Evolutionary conservation across 148 eudicot genomes (phyloP).

Genomic region (Vaccinium macrocarpon): DNA sequence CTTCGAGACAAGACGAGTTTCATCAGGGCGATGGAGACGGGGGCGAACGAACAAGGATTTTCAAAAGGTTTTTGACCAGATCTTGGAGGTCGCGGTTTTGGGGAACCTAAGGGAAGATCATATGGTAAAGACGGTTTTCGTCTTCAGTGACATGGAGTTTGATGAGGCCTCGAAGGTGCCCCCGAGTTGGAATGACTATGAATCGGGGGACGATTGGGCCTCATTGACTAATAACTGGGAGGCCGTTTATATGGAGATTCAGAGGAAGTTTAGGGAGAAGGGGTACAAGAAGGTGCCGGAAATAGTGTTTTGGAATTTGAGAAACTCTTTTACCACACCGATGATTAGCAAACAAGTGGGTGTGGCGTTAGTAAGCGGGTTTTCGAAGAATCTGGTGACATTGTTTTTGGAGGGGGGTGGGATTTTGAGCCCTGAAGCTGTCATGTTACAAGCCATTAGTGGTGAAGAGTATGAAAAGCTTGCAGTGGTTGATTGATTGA

Average conservation of each 20-base stretch:
- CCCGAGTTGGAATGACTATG: no score
- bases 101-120: slow-evolving; percentile 29
- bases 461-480: slow-evolving; percentile 31
- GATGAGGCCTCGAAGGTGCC: slow-evolving; percentile 24
- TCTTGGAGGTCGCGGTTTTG: slow-evolving; percentile 31
- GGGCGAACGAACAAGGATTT: slow-evolving; percentile 27
- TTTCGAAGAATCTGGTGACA: slow-evolving; percentile 32
- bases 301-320: slow-evolving; percentile 37
- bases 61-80: slow-evolving; percentile 41
- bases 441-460: slow-evolving; percentile 22
- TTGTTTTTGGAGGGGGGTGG: slow-evolving; percentile 27
- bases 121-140: slow-evolving; percentile 49
- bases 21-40: slow-evolving; percentile 29
- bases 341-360: slow-evolving; percentile 18
- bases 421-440: slow-evolving; percentile 19
- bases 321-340: slow-evolving; percentile 27
- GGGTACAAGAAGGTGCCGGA: slow-evolving; percentile 30
- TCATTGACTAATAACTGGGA: slow-evolving; percentile 26
- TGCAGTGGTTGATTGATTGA: slow-evolving; percentile 32
- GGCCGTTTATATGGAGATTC: slow-evolving; percentile 27
- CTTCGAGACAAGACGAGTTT: slow-evolving; percentile 26
- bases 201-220: neutral
- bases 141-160: slow-evolving; percentile 54
- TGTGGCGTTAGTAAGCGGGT: slow-evolving; percentile 35
- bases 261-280: slow-evolving; percentile 25